Evolutionary conservation across 1,284 basidiomycete species (phyloP), one percentile per base, ranked within the genome.

Genomic region (Cutaneotrichosporon daszewskae): DNA sequence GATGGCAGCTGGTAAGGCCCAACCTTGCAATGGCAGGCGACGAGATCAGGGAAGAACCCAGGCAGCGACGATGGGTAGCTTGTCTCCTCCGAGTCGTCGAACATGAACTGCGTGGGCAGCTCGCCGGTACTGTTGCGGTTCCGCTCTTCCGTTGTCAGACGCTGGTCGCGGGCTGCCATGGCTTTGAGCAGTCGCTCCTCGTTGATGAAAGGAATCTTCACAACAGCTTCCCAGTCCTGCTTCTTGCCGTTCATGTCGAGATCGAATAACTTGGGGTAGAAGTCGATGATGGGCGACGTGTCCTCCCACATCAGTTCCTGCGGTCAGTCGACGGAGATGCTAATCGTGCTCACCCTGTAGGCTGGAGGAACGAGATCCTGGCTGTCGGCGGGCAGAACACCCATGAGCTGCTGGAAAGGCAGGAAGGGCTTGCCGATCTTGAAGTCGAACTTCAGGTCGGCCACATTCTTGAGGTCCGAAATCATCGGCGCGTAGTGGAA

Each of bases 151-250:
- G 75, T 66, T 0, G 83, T 85, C 5, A 98, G 72, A 14, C 81
- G 78, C 58, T 84, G 79, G 55, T 91, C 85, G 31, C 84, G 79
- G 46, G 82, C 83, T 84, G 73, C 70, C 91, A 96, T 94, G 1
- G 90, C 86, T 18, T 76, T 76, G 23, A 96, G 72, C 14, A 99
- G 71, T 37, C 88, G 77, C 14, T 75, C 63, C 70, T 95, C 83
- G 37, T 96, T 83, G 53, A 99, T 98, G 71, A 99, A 99, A 0
- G 95, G 95, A 57, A 99, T 97, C 74, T 98, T 97, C 48, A 98
- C 90, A 47, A 98, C 81, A 0, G 94, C 94, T 68, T 99, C 95
- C 95, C 95, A 98, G 26, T 96, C 92, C 59, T 85, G 83, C 68
- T 94, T 98, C 78, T 99, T 98, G 37, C 95, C 95, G 61, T 98